phyloP scores from a whole-genome alignment of 139 green algal genomes.

The Klebsormidium nitens region DNA sequence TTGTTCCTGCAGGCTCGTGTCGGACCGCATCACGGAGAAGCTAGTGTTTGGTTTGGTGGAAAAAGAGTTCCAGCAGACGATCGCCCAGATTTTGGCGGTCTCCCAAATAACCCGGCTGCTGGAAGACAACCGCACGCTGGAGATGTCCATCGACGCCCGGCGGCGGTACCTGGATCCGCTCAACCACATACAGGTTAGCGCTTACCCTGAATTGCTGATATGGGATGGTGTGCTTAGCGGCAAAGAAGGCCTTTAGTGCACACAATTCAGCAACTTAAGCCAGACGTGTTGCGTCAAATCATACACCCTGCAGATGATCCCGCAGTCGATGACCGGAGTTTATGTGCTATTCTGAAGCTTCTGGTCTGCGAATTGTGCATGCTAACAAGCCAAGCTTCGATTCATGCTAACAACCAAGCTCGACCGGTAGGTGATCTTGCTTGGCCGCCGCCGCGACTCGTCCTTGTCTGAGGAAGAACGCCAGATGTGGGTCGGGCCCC shows the following conservation, averaged over 20 bases:
- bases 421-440: slow-evolving; percentile 58
- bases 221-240: background rate
- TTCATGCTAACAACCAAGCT: too few species aligned
- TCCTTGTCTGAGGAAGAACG: background rate
- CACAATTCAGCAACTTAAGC: background rate
- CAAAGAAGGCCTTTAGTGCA: background rate
- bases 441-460: slow-evolving; percentile 8
- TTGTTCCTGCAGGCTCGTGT: background rate
- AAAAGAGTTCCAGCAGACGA: slow-evolving; percentile 16
- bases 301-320: background rate
- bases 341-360: background rate
- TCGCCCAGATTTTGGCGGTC: slow-evolving; percentile 16
- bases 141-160: slow-evolving; percentile 74
- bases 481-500: slow-evolving; percentile 32
- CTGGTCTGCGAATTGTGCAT: too few species aligned
- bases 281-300: background rate
- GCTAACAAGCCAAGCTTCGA: too few species aligned
- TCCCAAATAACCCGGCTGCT: slow-evolving; percentile 7
- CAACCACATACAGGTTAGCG: slow-evolving; percentile 74
- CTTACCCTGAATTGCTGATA: background rate
- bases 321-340: background rate
- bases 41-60: slow-evolving; percentile 26
- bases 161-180: slow-evolving; percentile 87
- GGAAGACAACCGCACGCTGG: slow-evolving; percentile 62
- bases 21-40: slow-evolving; percentile 27